phyloP scores from a whole-genome alignment of 2,329 filamentous ascomycete genomes.

The Penicillium sp. region DNA sequence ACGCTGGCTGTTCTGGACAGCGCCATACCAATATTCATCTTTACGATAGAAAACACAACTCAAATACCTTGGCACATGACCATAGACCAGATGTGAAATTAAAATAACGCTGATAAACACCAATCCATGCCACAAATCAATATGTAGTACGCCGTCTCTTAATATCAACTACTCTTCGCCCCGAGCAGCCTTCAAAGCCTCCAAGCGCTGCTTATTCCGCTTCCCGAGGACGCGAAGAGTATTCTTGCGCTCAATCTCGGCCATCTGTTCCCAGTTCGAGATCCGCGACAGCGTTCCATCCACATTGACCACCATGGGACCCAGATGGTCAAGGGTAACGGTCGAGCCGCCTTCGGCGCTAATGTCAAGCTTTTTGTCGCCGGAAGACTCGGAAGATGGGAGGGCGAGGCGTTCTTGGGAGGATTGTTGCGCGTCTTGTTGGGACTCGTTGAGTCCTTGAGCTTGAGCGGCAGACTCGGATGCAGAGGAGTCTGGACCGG shows the following conservation, averaged over 20 bases:
- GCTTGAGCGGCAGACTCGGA: not conserved
- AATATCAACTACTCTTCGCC: not conserved
- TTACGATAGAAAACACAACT: not conserved
- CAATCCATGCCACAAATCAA: not conserved
- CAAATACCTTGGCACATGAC: not conserved
- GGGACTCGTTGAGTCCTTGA: conserved; percentile 9
- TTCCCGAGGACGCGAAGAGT: conserved; percentile 66
- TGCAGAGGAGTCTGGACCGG: not conserved
- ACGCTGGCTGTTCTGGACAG: not conserved
- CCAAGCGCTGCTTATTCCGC: conserved; percentile 64
- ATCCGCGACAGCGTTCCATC: conserved; percentile 71
- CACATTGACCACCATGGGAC: conserved; percentile 70
- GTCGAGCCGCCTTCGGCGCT: conserved; percentile 32
- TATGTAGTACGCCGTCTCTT: not conserved
- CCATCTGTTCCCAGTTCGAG: conserved; percentile 71
- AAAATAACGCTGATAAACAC: not conserved
- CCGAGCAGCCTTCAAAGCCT: conserved; percentile 47
- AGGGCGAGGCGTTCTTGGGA: conserved; percentile 51
- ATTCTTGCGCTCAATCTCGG: conserved; percentile 63
- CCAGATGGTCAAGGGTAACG: conserved; percentile 65
- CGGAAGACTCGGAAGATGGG: conserved; percentile 69
- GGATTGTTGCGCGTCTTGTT: conserved; percentile 10
- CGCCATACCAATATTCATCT: not conserved
- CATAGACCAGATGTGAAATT: not conserved
- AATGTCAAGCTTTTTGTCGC: conserved; percentile 72